Conservation (phyloP, 805 yeast genomes). For the Kodamaea hsintzibuensis region DNA sequence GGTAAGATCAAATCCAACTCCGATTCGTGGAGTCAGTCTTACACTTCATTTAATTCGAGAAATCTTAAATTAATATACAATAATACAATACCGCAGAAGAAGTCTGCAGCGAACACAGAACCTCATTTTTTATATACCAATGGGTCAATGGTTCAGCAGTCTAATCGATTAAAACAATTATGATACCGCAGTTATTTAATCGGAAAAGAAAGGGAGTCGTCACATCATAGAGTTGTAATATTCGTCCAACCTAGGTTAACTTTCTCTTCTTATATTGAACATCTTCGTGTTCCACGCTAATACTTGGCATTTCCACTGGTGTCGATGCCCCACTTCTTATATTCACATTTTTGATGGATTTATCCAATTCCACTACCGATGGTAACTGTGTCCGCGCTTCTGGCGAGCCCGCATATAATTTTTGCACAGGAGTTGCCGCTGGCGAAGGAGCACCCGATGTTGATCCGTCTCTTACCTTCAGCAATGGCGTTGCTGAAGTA, state of each 20-base stretch:
- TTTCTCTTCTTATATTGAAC: conserved; percentile 12
- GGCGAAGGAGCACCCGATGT: conserved; percentile 4
- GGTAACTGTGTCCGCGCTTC: conserved; percentile 22
- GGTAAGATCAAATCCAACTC: no score
- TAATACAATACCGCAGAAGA: not conserved
- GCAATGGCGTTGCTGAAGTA: not conserved
- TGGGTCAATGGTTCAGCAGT: not conserved
- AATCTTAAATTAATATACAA: not conserved
- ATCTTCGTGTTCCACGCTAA: conserved; percentile 6
- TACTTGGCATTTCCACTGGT: not conserved
- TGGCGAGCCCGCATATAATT: not conserved
- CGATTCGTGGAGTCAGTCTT: no score
- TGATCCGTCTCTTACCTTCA: not conserved
- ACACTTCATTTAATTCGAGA: no score
- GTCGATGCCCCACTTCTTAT: conserved; percentile 5
- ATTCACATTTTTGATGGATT: conserved; percentile 23
- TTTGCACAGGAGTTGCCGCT: not conserved
- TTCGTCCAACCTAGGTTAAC: not conserved
- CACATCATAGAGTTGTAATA: not conserved
- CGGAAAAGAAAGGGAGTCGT: not conserved
- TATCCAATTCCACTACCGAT: conserved; percentile 38
- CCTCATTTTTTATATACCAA: not conserved
- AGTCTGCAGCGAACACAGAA: not conserved
- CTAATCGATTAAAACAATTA: not conserved
- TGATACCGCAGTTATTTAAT: no score